phyloP scores from a whole-genome alignment of 2,329 filamentous ascomycete species.

The Penicillium brevicompactum region DNA sequence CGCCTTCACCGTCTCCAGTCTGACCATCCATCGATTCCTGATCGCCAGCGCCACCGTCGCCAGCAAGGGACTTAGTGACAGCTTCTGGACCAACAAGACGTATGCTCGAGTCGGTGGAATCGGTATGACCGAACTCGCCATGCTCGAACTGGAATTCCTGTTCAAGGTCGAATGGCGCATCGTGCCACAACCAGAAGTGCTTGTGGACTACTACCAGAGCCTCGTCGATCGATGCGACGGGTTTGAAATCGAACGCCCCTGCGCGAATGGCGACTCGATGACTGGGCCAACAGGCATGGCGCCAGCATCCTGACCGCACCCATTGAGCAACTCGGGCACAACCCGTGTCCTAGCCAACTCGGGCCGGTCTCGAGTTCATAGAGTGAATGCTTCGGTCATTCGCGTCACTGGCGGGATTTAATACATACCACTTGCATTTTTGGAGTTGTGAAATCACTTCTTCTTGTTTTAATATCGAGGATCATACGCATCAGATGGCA shows the following conservation, averaged over 20 bases:
- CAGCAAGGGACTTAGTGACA: slow-evolving; percentile 92
- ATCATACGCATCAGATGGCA: slow-evolving; percentile 11
- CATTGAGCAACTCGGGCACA: not conserved
- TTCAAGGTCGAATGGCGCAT: slow-evolving; percentile 95
- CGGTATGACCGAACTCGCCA: slow-evolving; percentile 81
- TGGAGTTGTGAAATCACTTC: slow-evolving; percentile 1
- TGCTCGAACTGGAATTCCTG: slow-evolving; percentile 91
- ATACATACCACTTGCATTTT: slow-evolving; percentile 15
- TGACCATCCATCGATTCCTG: slow-evolving; percentile 95
- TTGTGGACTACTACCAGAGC: slow-evolving; percentile 90
- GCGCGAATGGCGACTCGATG: slow-evolving; percentile 8
- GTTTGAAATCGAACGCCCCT: slow-evolving; percentile 54
- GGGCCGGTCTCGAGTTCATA: slow-evolving; percentile 24
- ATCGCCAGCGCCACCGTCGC: slow-evolving; percentile 96
- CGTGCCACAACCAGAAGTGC: slow-evolving; percentile 88
- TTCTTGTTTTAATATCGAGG: slow-evolving; percentile 15
- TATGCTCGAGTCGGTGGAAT: slow-evolving; percentile 95
- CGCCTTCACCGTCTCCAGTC: slow-evolving; percentile 91
- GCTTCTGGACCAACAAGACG: slow-evolving; percentile 97
- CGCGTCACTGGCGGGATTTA: slow-evolving; percentile 14
- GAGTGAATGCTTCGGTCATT: slow-evolving; percentile 2
- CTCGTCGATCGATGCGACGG: slow-evolving; percentile 70
- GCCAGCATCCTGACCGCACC: slow-evolving; percentile 8
- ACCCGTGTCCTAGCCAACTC: slow-evolving; percentile 9
- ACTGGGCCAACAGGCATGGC: slow-evolving; percentile 14